Evolutionary conservation across 352 stramenopile species (phyloP).

Genomic region (Globisporangium middletonii): DNA sequence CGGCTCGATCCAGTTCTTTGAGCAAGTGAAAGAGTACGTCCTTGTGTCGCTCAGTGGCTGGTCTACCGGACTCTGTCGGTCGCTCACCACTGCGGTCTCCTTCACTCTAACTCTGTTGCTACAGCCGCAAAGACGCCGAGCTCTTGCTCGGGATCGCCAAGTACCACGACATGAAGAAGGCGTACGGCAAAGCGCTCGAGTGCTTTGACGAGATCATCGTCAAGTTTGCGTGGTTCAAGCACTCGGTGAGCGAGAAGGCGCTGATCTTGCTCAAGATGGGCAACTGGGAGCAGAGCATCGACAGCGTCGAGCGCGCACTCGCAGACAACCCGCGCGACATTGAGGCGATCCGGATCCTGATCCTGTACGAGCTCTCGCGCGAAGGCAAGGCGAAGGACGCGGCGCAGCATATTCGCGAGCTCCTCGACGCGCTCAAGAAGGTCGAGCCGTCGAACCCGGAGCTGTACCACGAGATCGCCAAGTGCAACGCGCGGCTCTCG

Average conservation of each 20-base stretch:
- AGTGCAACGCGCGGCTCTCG: constrained; percentile 57
- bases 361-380: constrained; percentile 62
- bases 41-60: not conserved
- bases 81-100: not conserved
- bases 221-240: constrained; percentile 77
- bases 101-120: not conserved
- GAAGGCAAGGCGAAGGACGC: constrained; percentile 53
- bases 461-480: constrained; percentile 56
- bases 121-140: constrained; percentile 62
- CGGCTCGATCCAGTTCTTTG: constrained; percentile 56
- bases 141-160: constrained; percentile 66
- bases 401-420: constrained; percentile 45
- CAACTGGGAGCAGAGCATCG: constrained; percentile 81
- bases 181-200: constrained; percentile 56
- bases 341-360: constrained; percentile 59
- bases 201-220: constrained; percentile 72
- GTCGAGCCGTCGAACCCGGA: constrained; percentile 63
- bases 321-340: constrained; percentile 62
- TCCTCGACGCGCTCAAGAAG: constrained; percentile 64
- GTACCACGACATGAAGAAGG: constrained; percentile 71
- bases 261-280: constrained; percentile 79
- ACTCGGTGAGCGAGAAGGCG: constrained; percentile 77
- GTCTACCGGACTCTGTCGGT: not conserved
- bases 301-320: constrained; percentile 68
- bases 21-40: constrained; percentile 53